Base-by-base conservation (phyloP, 106 monocot genomes). In the Dendrobium officinale region DNA sequence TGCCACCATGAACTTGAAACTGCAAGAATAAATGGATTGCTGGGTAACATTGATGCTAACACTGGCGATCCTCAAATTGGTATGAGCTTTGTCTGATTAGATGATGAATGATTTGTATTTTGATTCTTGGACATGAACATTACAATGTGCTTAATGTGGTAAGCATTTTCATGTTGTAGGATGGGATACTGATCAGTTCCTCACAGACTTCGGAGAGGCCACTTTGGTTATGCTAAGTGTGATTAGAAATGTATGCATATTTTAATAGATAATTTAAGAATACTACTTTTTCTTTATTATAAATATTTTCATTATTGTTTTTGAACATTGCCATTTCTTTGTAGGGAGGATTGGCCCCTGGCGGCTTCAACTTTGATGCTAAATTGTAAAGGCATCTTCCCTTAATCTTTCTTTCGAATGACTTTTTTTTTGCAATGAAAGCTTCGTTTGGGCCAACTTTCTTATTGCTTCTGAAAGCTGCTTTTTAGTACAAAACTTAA, bases 1-100 rank as follows among this genome's bases (percentile, higher is more conserved):
- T 99, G 98, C 84, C 89, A 89, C 72, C 95, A 99, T 86, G 98
- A 99, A 48, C 95, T 99, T 89, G 98, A 99, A 86, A 99, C 98
- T 67, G 91, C 98, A 64, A 88, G 98, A 85, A 95, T 99, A 66
- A 99, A 93, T 88, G 95, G 98, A 26, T 75, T 94, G 29, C 91
- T 99, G 79, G 95, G 98, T 19, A 99, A 99, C 42, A 88, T 99
- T 78, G 98, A 99, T 88, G 95, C 98, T 40, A 99, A 99, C 82
- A 99, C 98, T 59, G 98, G 98, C 19, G 98, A 99, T 67, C 98
- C 98, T 78, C 98, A 99, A 80, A 89, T 95, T 75, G 98, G 98
- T 99, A 87, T 67, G 79, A 9, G 31, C 26, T 51, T 2, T 64
- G 47, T 41, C 4, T n/a, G 24, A 22, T 55, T 70, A 77, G 1